Conservation (phyloP, 257 asterid species). For the Ajuga chamaepitys region DNA sequence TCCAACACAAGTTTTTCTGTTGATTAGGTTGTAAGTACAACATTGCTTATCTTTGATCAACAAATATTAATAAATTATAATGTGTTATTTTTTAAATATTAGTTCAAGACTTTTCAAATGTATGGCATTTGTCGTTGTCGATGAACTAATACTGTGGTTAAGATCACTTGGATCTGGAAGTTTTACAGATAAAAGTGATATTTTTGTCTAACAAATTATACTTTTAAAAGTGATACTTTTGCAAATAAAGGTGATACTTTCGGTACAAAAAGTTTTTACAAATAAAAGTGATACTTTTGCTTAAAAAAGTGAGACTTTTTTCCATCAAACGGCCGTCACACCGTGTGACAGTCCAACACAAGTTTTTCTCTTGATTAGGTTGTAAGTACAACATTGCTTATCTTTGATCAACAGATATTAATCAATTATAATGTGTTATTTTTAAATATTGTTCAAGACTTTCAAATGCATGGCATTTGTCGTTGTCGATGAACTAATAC, state of each 20-base stretch:
- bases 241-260: too few species aligned
- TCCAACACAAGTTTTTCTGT: too few species aligned
- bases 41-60: background rate
- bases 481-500: background rate
- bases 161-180: background rate
- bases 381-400: background rate
- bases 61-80: too few species aligned
- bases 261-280: too few species aligned
- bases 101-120: background rate
- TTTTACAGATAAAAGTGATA: too few species aligned
- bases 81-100: background rate
- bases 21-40: background rate
- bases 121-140: background rate
- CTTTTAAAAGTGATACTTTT: too few species aligned
- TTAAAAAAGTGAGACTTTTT: too few species aligned
- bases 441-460: background rate
- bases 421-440: background rate
- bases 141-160: background rate
- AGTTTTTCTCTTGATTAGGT: too few species aligned
- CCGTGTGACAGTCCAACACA: too few species aligned
- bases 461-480: background rate
- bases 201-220: too few species aligned
- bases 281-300: too few species aligned
- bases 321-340: too few species aligned
- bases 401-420: background rate